These are phyloP conservation scores for Epichloe bromicola DNA, from an alignment of 2,329 filamentous ascomycete species.

Conservation along the genomic window DNA sequence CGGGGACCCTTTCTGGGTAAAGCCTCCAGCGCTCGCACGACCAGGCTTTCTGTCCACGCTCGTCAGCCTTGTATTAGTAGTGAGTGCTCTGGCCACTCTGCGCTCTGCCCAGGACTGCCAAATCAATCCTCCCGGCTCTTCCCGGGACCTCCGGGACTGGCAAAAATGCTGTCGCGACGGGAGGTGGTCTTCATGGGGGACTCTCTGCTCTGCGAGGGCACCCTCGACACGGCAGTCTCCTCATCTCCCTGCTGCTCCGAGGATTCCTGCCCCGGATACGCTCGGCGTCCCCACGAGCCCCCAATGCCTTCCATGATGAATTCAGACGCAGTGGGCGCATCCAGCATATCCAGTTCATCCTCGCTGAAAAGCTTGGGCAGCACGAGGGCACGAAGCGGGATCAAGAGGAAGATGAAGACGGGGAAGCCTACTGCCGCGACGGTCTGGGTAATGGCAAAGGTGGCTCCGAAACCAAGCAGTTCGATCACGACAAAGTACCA, in stretches of 20 bases:
- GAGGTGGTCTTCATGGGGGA: slow-evolving; percentile 2
- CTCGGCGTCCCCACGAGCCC: slow-evolving; percentile 38
- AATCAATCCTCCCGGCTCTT: slow-evolving; percentile 22
- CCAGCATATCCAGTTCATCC: slow-evolving; percentile 49
- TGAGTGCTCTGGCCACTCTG: slow-evolving; percentile 15
- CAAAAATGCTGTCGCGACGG: slow-evolving; percentile 14
- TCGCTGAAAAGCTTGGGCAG: slow-evolving; percentile 48
- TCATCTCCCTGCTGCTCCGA: not conserved
- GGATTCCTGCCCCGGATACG: slow-evolving; percentile 10
- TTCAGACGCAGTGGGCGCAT: slow-evolving; percentile 61
- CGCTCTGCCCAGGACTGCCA: slow-evolving; percentile 20
- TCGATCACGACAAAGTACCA: slow-evolving; percentile 61
- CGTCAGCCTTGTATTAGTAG: slow-evolving; percentile 16
- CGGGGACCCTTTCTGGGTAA: not conserved
- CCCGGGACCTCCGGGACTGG: slow-evolving; percentile 14
- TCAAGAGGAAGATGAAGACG: slow-evolving; percentile 55
- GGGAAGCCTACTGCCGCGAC: slow-evolving; percentile 74
- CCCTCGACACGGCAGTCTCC: slow-evolving; percentile 2
- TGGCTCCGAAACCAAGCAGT: slow-evolving; percentile 58
- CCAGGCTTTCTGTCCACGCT: slow-evolving; percentile 11
- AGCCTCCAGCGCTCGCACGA: not conserved
- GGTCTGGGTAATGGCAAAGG: slow-evolving; percentile 73
- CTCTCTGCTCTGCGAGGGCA: slow-evolving; percentile 6
- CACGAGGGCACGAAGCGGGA: slow-evolving; percentile 51
- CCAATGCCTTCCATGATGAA: slow-evolving; percentile 69